A percentile compares a stretch with the other conserved stretches of the same genome.
Conservation (phyloP, 331 rosid genomes). For the Rhamnella rubrinervis region DNA sequence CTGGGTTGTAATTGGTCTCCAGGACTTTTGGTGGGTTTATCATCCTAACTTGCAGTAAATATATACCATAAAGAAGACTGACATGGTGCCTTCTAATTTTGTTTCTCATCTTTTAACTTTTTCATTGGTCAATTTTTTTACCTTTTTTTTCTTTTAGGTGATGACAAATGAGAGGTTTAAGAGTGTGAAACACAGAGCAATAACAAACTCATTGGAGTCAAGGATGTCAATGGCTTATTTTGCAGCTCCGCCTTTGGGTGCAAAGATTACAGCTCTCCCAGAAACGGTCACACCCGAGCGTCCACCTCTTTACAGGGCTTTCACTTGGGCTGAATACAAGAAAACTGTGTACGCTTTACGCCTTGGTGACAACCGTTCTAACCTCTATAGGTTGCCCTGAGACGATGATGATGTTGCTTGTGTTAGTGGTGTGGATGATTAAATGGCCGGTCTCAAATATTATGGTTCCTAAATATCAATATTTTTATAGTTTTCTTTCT, state of each 20-base stretch:
- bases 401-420: background rate
- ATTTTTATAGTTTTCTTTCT: too few species aligned
- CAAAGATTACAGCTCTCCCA: constrained; percentile 53
- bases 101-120: background rate
- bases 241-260: constrained; percentile 66
- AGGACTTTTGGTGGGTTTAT: too few species aligned
- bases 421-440: background rate
- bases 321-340: constrained; percentile 92
- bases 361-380: constrained; percentile 63
- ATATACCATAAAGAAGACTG: too few species aligned
- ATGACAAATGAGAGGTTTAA: constrained; percentile 86
- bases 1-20: too few species aligned
- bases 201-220: constrained; percentile 43
- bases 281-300: constrained; percentile 47
- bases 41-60: too few species aligned
- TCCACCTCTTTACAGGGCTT: constrained; percentile 56
- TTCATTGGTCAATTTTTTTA: background rate
- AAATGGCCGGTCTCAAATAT: background rate
- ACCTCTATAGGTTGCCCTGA: constrained; percentile 44
- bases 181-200: constrained; percentile 81
- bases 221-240: constrained; percentile 82
- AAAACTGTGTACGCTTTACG: constrained; percentile 57
- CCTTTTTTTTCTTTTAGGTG: constrained; percentile 37
- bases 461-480: too few species aligned
- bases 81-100: background rate